Evolutionary conservation across 116 monocot species (phyloP).

Genomic region (Phalaenopsis hybrid): DNA sequence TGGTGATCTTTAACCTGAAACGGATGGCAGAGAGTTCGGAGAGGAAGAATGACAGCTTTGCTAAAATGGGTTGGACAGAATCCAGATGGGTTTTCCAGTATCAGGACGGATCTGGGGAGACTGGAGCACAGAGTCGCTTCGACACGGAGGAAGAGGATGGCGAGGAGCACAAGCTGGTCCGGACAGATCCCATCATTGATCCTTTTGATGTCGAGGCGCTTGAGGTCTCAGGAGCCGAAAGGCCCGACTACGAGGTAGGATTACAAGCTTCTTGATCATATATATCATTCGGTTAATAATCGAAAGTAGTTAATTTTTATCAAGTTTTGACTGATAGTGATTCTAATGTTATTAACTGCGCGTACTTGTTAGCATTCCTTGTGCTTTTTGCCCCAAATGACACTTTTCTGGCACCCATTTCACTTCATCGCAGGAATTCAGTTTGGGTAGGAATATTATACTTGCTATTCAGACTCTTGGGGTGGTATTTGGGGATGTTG

Average conservation of each 20-base stretch:
- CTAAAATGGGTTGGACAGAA: constrained; percentile 70
- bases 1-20: not conserved
- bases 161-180: constrained; percentile 51
- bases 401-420: not conserved
- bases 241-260: constrained; percentile 48
- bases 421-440: constrained; percentile 49
- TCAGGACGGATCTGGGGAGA: constrained; percentile 32
- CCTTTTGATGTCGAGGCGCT: constrained; percentile 94
- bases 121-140: constrained; percentile 16
- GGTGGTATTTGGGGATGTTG: constrained; percentile 67
- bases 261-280: not conserved
- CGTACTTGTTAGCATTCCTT: too few species aligned
- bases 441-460: constrained; percentile 35
- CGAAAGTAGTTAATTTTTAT: too few species aligned
- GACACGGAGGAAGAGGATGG: constrained; percentile 45
- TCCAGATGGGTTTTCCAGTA: constrained; percentile 63
- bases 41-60: constrained; percentile 25
- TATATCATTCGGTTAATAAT: not conserved
- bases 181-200: constrained; percentile 82
- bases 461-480: constrained; percentile 60
- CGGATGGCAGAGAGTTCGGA: constrained; percentile 27
- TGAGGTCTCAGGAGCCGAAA: constrained; percentile 63
- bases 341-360: not conserved
- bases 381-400: too few species aligned
- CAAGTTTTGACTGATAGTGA: not conserved